Evolutionary conservation across 2,329 filamentous ascomycete genomes (phyloP).

Genomic region (Alternaria incomplexa): DNA sequence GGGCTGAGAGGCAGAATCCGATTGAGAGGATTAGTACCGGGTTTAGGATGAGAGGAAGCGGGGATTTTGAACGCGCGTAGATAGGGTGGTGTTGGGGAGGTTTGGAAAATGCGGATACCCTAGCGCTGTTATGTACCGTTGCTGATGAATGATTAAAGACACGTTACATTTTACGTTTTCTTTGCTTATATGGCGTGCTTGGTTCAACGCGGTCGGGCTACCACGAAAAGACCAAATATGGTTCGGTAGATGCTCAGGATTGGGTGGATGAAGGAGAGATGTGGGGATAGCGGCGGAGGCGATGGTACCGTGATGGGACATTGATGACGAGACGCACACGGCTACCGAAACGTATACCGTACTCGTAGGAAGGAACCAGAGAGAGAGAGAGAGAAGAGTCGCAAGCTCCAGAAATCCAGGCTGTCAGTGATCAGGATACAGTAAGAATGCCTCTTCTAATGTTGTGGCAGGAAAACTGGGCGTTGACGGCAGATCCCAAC

Average conservation of each 20-base stretch:
- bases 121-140: neutral
- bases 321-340: neutral
- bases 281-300: too few species aligned
- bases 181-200: neutral
- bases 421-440: neutral
- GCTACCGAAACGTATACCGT: neutral
- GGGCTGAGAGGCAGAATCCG: conserved; percentile 23
- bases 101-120: conserved; percentile 3
- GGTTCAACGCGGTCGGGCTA: neutral
- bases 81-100: neutral
- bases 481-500: neutral
- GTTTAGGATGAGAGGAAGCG: conserved; percentile 41
- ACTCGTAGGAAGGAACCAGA: neutral
- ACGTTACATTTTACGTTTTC: neutral
- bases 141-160: neutral
- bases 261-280: too few species aligned
- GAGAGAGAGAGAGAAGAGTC: neutral
- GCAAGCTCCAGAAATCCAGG: neutral
- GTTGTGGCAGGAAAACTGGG: neutral
- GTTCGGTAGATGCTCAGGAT: too few species aligned
- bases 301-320: neutral
- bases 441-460: neutral
- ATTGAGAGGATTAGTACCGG: conserved; percentile 42
- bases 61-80: conserved; percentile 31
- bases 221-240: neutral